Base-by-base conservation (phyloP, 2,329 filamentous ascomycete genomes). In the Biscogniauxia sp. region DNA sequence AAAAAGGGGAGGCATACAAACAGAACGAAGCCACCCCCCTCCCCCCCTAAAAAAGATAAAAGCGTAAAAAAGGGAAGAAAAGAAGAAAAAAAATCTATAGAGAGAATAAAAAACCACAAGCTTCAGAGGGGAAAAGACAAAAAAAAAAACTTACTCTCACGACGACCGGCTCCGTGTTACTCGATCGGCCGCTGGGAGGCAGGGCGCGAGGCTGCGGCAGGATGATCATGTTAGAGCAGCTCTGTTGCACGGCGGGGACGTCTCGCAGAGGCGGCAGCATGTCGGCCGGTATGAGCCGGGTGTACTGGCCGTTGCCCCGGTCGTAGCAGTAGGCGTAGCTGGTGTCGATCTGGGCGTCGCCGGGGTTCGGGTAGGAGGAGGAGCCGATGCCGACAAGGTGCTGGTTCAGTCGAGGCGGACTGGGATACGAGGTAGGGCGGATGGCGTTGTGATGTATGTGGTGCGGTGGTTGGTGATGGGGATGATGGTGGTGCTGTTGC, bases 221-320 rank as follows among this genome's bases (percentile, higher is more conserved):
- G 5, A 84, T 75, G 5, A 82, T 70, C 78, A 85, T 79, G 13
- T 80, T 79, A 6, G 67, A 64, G 20, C 71, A 70, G 41, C 70
- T 72, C 9, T 68, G 59, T 69, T 84, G 77, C 1, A 74, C 58
- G 1, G 76, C 66, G 1, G 80, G 79, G 4, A 87, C 73, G 52
- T 79, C 72, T 45, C 69, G 77, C 17, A 80, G 80, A 56, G 69
- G 74, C 79, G 32, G 80, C 11, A 87, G 72, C 73, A 79, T 75
- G 62, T 88, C 85, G 0, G 81, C 84, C 0, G 83, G 83, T 15
- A 87, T 75, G 0, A 88, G 78, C 2, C 80, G 77, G 5, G 84
- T 86, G 61, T 79, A 82, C 53, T 76, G 73, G 3, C 84, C 84
- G 60, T 85, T 79, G 8, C 80, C 80, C 6, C 84, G 72, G 56